These are phyloP conservation scores for Oleoguttula mirabilis DNA, from an alignment of 495 filamentous ascomycete genomes.

Conservation along the genomic window DNA sequence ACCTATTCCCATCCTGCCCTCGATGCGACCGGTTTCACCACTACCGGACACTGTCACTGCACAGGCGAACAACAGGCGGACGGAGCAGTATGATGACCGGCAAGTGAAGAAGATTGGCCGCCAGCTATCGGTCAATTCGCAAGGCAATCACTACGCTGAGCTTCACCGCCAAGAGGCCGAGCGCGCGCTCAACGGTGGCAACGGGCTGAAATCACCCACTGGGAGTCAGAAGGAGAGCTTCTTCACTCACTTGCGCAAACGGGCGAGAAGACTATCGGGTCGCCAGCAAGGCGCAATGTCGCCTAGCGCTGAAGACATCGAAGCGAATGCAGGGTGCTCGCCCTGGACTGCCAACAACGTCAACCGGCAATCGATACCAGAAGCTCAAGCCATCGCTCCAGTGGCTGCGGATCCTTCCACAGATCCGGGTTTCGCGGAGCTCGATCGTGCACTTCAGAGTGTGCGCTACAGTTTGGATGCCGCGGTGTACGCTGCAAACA, in stretches of 20 bases:
- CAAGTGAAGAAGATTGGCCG: conserved; percentile 84
- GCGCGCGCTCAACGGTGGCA: conserved; percentile 73
- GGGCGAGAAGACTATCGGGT: conserved; percentile 83
- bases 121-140: conserved; percentile 91
- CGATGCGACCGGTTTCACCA: conserved; percentile 88
- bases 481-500: conserved; percentile 28
- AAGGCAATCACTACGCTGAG: conserved; percentile 79
- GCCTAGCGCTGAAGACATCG: conserved; percentile 67
- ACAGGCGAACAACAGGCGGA: conserved; percentile 50
- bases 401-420: conserved; percentile 17
- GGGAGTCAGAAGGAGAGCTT: conserved; percentile 81
- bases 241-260: conserved; percentile 93
- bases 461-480: conserved; percentile 53
- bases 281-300: conserved; percentile 67
- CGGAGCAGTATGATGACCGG: conserved; percentile 51
- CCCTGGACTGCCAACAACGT: conserved; percentile 61
- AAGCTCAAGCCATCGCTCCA: conserved; percentile 38
- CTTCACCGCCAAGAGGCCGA: conserved; percentile 84
- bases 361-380: conserved; percentile 74
- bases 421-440: conserved; percentile 46
- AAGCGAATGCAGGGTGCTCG: conserved; percentile 80
- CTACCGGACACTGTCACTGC: conserved; percentile 85
- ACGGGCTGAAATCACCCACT: conserved; percentile 49
- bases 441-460: conserved; percentile 70
- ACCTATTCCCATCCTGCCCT: conserved; percentile 95